Evolutionary conservation across 495 filamentous ascomycete species (phyloP), one percentile per base, ranked within the genome.

Genomic region (Talaromyces nanjingensis): DNA sequence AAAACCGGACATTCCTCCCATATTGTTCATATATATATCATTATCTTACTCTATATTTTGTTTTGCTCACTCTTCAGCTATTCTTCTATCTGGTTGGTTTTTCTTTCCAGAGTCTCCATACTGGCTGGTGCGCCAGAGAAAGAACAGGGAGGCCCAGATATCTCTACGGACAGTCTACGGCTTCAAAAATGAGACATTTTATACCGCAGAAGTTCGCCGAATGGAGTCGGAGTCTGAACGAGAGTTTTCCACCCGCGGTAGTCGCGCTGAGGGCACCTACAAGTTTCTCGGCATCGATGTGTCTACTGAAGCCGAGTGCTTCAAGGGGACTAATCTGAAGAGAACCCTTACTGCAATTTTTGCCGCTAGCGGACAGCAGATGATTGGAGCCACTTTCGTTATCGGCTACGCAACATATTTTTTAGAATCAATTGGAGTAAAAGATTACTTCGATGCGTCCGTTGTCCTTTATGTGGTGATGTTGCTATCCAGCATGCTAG

Each of bases 321-420:
- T 70, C 55, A 42, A 58, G 11, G 12, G 62, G 6, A 55, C 39
- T 22, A 70, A 68, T 57, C 68, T 58, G 64, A 70, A 70, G 62
- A 61, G 68, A 34, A 70, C 68, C 6, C 20, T 68, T 24, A 67
- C 68, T n/a, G 65, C 68, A 16, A 64, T 70, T 18, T 66, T 67
- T 47, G 65, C 66, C 16, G 68, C 67, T 7, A 67, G 66, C 52
- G 63, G 60, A 60, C 58, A 60, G 58, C 58, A 60, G 33, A 65
- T 70, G 65, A 65, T 70, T 34, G 69, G 69, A n/a, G 69, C 69
- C 25, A 67, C 69, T 1, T 70, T 70, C 25, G 67, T 70, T 2
- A 68, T 70, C 16, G 69, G 69, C 60, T 65, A 70, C 47, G 65
- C 69, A 24, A 70, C 69, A 24, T 70, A 70, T 47, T 70, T 70